Base-by-base conservation (phyloP, 768 basidiomycete species). In the Xerocomus brunneocitrinus region DNA sequence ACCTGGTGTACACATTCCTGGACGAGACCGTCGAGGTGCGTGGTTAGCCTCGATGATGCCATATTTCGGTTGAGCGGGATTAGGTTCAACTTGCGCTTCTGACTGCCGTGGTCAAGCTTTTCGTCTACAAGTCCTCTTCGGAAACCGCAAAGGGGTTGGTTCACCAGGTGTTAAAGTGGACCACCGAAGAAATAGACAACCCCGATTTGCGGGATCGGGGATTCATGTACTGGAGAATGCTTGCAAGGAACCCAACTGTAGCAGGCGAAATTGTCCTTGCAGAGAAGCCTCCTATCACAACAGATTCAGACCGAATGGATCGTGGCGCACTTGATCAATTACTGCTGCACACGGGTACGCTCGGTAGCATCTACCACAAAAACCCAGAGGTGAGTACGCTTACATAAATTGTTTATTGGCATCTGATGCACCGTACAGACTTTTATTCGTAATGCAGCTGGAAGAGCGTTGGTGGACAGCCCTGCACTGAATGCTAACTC, bases 151-250 rank as follows among this genome's bases (percentile, higher is more conserved):
- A 97, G 65, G 84, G 89, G 49, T 78, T 98, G 7, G 89, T 98
- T 8, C 91, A 93, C 66, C 97, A 94, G 65, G 89, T 98, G 6
- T 77, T 99, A 41, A 98, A 98, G 67, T 92, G 91, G 87, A 87
- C 93, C 12, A 99, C 97, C 7, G 95, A 99, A 68, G 91, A 97
- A 60, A 85, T 97, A 50, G 97, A 99, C 68, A 99, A 99, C 66
- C 97, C 97, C 8, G 97, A 99, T 75, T 76, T 99, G 22, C 82
- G 97, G 32, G 97, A 99, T 70, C 79, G 97, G 56, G 97, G 97
- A 3, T 98, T 95, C 75, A 98, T 99, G 89, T 99, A 98, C 73
- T 99, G 97, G 97, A 85, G 97, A 36, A 79, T 99, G 73, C 80
- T 98, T 42, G 95, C 95, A 8, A 87, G 93, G 62, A 93, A 97